Base-by-base conservation (phyloP, 306 rosid species). In the Vigna angularis region DNA sequence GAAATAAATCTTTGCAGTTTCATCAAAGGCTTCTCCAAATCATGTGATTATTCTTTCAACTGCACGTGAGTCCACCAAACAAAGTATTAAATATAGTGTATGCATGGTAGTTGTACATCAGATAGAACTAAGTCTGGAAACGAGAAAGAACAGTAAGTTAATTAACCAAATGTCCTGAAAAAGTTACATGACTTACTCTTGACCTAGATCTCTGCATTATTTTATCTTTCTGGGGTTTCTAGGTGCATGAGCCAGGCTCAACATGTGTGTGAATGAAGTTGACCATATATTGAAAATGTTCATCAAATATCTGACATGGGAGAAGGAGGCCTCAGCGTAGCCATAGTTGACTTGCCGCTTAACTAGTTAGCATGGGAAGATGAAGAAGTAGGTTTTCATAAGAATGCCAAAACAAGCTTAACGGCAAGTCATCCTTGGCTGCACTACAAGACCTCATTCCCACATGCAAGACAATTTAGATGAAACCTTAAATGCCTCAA, bases 361-460 rank as follows among this genome's bases (percentile, higher is more conserved):
- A 61, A 51, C 26, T 6, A 50, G 28, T 51, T 4, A 68, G 49
- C 24, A 70, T 40, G 66, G 56, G 57, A 24, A 67, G 51, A 30
- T 28, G 30, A 66, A 42, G 22, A 13, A 8, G 20, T n/a, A 8
- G 26, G 24, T 63, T 0, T 14, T 59, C 18, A 32, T 64, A n/a
- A 57, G 26, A 58, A 7, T 51, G 18, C 17, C 20, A n/a, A 84
- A 12, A 30, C 5, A 79, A 69, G 57, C 66, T 64, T 62, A 75
- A 84, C 97, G 96, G 97, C 98, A 92, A 94, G 96, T 94, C 98
- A 94, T 94, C 98, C 97, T 94, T 94, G 98, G 98, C 98, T 94
- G 93, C 90, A 90, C 51, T 55, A 83, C 87, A 73, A 76, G 79
- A 73, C 91, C 94, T 94, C 96, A 81, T 90, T 82, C 86, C 86